Percentiles rank a stretch among this genome's conserved stretches.
phyloP scores from a whole-genome alignment of 129 eudicot genomes.

The Pulicaria dysenterica region DNA sequence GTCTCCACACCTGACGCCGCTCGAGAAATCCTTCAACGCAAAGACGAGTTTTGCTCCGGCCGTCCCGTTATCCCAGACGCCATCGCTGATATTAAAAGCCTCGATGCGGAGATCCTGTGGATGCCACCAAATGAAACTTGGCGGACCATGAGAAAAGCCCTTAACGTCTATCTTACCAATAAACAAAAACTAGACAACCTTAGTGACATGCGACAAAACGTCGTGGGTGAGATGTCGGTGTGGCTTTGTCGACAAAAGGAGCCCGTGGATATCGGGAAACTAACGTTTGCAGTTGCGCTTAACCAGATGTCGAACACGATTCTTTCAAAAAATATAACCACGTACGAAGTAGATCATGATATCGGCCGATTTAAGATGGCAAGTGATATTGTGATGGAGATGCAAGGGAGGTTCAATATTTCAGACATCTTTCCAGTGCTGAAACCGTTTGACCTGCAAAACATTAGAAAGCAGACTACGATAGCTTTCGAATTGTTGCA shows the following conservation, averaged over 20 bases:
- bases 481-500: constrained; percentile 44
- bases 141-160: constrained; percentile 47
- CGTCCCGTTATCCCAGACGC: constrained; percentile 50
- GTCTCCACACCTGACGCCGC: constrained; percentile 62
- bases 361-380: constrained; percentile 40
- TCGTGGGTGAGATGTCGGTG: constrained; percentile 37
- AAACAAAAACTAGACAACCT: constrained; percentile 44
- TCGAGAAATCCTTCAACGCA: constrained; percentile 52
- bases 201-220: constrained; percentile 36
- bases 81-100: constrained; percentile 31
- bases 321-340: constrained; percentile 44
- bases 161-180: constrained; percentile 42
- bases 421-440: constrained; percentile 54
- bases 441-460: constrained; percentile 56
- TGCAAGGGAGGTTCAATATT: constrained; percentile 52
- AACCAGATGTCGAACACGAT: constrained; percentile 56
- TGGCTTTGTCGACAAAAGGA: constrained; percentile 18
- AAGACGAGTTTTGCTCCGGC: constrained; percentile 53
- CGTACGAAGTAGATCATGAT: constrained; percentile 32
- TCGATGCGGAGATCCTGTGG: constrained; percentile 48
- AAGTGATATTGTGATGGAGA: too few relatives aligned
- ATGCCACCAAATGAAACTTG: constrained; percentile 43
- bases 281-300: constrained; percentile 49
- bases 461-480: constrained; percentile 45
- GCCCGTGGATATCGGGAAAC: constrained; percentile 40